Percentiles rank a stretch among this genome's conserved stretches.
Conservation (phyloP, 306 rosid genomes). For the Acacia confusa region DNA sequence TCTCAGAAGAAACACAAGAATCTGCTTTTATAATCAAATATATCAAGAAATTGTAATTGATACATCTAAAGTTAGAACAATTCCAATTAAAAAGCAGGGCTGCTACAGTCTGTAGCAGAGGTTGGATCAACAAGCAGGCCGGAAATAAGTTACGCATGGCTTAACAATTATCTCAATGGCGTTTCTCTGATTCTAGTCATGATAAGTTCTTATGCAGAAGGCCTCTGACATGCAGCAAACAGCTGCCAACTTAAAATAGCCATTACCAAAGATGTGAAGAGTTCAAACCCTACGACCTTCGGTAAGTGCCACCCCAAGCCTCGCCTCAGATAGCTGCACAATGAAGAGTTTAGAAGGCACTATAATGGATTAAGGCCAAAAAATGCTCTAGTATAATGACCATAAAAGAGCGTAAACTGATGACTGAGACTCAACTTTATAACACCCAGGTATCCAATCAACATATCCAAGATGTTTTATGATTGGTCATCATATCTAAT, state of each 20-base stretch:
- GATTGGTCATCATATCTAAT: slow-evolving; percentile 14
- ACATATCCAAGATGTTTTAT: background rate
- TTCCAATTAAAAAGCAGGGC: slow-evolving; percentile 25
- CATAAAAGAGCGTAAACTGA: background rate
- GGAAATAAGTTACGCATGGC: slow-evolving; percentile 29
- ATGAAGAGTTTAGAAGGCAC: slow-evolving; percentile 25
- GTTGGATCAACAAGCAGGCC: slow-evolving; percentile 25
- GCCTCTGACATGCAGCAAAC: slow-evolving; percentile 89
- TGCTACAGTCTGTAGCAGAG: slow-evolving; percentile 33
- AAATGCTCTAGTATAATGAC: background rate
- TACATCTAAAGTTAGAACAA: slow-evolving; percentile 24
- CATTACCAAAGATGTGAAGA: slow-evolving; percentile 83
- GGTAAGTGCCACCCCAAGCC: slow-evolving; percentile 94
- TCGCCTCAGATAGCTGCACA: slow-evolving; percentile 85
- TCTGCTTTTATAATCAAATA: slow-evolving; percentile 17
- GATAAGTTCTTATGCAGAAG: slow-evolving; percentile 52
- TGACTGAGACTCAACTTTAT: slow-evolving; percentile 1
- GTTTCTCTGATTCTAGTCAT: background rate
- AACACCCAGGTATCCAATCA: slow-evolving; percentile 5
- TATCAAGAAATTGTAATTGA: slow-evolving; percentile 26
- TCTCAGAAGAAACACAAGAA: slow-evolving; percentile 16
- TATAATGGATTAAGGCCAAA: background rate
- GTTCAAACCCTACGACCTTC: slow-evolving; percentile 89
- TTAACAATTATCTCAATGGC: slow-evolving; percentile 4
- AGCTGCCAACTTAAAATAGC: slow-evolving; percentile 94